Conservation (phyloP, 371 early-diverging fungal species). For the Haplosporangium sp. region DNA sequence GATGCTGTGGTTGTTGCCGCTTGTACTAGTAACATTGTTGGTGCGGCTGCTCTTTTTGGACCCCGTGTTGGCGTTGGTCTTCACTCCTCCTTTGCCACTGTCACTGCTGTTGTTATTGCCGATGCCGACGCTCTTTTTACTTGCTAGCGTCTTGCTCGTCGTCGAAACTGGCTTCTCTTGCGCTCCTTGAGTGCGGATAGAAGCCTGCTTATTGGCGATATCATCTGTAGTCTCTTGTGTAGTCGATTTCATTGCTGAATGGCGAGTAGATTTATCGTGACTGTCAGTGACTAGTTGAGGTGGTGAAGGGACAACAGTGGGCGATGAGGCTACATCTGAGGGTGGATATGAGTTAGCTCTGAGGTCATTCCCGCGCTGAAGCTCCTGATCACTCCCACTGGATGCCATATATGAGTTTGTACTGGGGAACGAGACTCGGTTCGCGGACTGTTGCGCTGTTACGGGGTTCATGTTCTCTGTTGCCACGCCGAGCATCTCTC, state of each 20-base stretch:
- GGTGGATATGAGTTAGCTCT: not conserved
- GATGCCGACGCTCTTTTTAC: slow-evolving; percentile 4
- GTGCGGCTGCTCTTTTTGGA: slow-evolving; percentile 5
- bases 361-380: slow-evolving; percentile 2
- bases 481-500: slow-evolving; percentile 45
- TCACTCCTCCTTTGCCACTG: slow-evolving; percentile 1
- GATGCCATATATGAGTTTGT: slow-evolving; percentile 49
- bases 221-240: too few species aligned
- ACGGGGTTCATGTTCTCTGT: slow-evolving; percentile 19
- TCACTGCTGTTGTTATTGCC: slow-evolving; percentile 6
- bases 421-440: slow-evolving; percentile 49
- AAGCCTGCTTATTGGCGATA: not conserved
- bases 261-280: not conserved
- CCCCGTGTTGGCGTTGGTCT: not conserved
- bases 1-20: not conserved
- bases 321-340: not conserved
- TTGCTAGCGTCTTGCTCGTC: not conserved
- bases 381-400: slow-evolving; percentile 38
- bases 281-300: too few species aligned
- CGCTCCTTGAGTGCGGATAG: too few species aligned
- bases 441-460: slow-evolving; percentile 13
- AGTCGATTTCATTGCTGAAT: too few species aligned
- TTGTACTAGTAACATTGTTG: not conserved
- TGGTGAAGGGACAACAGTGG: not conserved
- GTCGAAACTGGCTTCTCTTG: not conserved